Conservation (phyloP, 2,329 filamentous ascomycete species). For the Tricladium varicosporioides region DNA sequence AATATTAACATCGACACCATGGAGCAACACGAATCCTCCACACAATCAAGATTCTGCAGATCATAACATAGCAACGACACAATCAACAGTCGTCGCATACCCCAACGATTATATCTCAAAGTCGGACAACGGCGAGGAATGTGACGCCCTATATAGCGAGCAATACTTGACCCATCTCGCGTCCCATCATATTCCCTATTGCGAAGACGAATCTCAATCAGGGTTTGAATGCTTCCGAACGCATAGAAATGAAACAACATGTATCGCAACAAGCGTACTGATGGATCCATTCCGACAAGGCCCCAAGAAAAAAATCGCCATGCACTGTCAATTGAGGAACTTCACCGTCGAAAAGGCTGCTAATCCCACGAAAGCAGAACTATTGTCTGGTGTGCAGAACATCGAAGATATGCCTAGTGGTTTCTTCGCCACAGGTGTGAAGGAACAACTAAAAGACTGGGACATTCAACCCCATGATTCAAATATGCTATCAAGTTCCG, state of each 20-base stretch:
- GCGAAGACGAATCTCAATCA: constrained; percentile 8
- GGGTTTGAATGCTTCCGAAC: constrained; percentile 14
- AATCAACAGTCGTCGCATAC: neutral
- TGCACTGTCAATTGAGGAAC: constrained; percentile 19
- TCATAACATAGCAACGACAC: neutral
- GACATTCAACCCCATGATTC: constrained; percentile 6
- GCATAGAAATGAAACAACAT: constrained; percentile 15
- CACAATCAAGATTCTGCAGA: neutral
- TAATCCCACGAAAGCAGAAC: constrained; percentile 5
- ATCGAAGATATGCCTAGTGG: constrained; percentile 20
- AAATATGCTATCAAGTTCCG: constrained; percentile 1
- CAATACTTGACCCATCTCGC: constrained; percentile 13
- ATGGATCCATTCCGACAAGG: constrained; percentile 7
- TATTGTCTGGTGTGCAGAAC: constrained; percentile 17
- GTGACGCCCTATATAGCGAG: constrained; percentile 7
- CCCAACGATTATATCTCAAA: constrained; percentile 8
- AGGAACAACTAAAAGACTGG: constrained; percentile 21
- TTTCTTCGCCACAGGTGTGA: constrained; percentile 28
- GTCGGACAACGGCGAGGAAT: constrained; percentile 5
- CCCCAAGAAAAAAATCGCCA: constrained; percentile 8
- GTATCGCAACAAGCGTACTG: constrained; percentile 17
- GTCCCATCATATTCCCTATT: constrained; percentile 14
- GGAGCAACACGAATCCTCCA: neutral
- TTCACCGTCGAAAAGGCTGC: constrained; percentile 7
- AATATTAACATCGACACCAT: neutral